Evolutionary conservation across 2,329 filamentous ascomycete genomes (phyloP), one percentile per base, ranked within the genome.

Genomic region (Teratosphaeria viscida): DNA sequence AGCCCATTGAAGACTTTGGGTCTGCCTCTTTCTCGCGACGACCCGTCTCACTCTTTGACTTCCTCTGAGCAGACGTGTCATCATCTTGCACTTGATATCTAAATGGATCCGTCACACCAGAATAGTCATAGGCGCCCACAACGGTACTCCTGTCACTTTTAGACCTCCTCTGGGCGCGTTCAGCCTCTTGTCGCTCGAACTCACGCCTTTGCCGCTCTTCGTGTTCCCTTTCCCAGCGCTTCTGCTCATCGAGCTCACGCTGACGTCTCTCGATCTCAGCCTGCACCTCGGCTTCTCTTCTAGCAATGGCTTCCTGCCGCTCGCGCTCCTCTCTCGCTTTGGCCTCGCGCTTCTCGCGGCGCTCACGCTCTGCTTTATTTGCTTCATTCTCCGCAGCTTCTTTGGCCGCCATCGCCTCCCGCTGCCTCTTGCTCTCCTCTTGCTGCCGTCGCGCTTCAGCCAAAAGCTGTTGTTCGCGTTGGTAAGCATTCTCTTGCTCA

Each of bases 1-100:
- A 76, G 3, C 67, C 58, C 16, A 63, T 63, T 29, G 64, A 63
- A 6, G 63, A 70, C 65, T 61, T 65, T 5, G 27, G 43, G n/a
- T 37, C 34, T 11, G 49, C 14, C 14, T 56, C 58, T 12, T 74
- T 63, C 47, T 70, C 65, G 11, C 64, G 65, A 34, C 69, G 64
- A 63, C 70, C 53, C 16, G 19, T 49, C 43, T 49, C 43, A n/a
- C 43, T 49, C 43, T 49, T 49, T 10, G 43, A 23, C 11, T 6
- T 54, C 26, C 53, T 16, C 53, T 54, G 19, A 1, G 27, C 16
- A 54, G 53, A 8, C 19, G 23, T 7, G 19, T 49, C 43, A 23
- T 49, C 43, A n/a, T 49, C 43, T 19, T 49, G 43, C 43, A 49
- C 43, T 19, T 49, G 43, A 49, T 49, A 49, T 10, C 43, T 49